phyloP scores from a whole-genome alignment of 169 alveolate species.

The Plasmodium malariae region DNA sequence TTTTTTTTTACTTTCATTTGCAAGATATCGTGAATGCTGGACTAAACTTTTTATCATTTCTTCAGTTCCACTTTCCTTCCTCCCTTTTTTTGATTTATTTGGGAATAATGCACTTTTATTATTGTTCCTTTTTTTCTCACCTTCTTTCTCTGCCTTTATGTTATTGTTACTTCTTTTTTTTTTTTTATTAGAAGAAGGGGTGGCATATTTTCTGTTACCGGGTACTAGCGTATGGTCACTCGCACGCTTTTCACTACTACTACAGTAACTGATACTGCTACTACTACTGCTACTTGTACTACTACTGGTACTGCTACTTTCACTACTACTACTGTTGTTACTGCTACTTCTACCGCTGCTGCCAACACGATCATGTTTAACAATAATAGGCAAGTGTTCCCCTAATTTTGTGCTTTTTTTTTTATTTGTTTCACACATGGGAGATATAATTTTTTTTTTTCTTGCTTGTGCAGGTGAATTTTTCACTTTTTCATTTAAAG shows the following conservation, averaged over 20 bases:
- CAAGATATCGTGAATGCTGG: neutral
- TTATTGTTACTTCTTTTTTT: no score
- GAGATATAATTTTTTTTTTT: constrained; percentile 20
- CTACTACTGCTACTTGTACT: neutral
- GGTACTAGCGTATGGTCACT: no score
- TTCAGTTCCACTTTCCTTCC: neutral
- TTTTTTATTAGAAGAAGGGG: no score
- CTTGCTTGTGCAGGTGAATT: constrained; percentile 14
- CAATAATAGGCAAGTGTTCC: no score
- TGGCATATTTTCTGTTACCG: no score
- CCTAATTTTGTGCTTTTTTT: neutral
- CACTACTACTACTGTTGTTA: neutral
- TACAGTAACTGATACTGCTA: neutral
- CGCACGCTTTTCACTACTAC: no score
- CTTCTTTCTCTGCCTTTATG: neutral
- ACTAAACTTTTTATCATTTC: neutral
- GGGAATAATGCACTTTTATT: neutral
- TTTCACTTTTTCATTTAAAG: constrained; percentile 5
- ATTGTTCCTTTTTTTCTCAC: neutral
- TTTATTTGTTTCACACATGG: neutral
- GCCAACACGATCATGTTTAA: neutral
- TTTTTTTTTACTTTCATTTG: neutral
- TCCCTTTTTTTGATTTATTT: neutral
- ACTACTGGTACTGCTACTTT: neutral
- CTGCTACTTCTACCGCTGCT: neutral